A percentile compares a stretch with the other conserved stretches of the same genome.
These are phyloP conservation scores for Dendrobium officinale DNA, from an alignment of 106 monocot genomes.

Conservation along the genomic window DNA sequence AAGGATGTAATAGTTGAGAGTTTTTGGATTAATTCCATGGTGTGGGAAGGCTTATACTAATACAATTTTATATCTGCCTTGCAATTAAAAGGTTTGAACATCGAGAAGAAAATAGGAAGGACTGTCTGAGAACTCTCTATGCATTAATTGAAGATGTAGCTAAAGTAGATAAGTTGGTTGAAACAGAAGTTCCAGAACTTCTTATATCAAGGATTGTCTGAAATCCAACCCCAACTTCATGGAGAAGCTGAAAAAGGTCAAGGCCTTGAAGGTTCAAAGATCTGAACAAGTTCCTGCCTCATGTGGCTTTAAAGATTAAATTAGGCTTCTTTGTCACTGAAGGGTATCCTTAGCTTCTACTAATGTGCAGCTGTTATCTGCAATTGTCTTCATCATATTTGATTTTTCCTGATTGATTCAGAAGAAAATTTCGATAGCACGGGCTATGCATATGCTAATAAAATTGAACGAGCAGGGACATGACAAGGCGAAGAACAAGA, in stretches of 20 bases:
- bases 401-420: too few species aligned
- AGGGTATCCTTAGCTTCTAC: too few species aligned
- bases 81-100: slow-evolving; percentile 62
- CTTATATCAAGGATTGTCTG: slow-evolving; percentile 65
- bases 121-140: slow-evolving; percentile 82
- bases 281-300: slow-evolving; percentile 3
- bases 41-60: too few species aligned
- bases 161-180: slow-evolving; percentile 71
- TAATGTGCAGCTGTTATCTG: too few species aligned
- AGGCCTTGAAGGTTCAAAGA: slow-evolving; percentile 11
- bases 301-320: not conserved
- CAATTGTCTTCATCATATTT: too few species aligned
- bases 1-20: too few species aligned
- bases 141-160: slow-evolving; percentile 75
- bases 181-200: slow-evolving; percentile 33
- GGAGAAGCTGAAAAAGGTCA: slow-evolving; percentile 41
- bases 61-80: not conserved
- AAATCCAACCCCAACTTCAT: slow-evolving; percentile 66
- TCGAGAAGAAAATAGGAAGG: slow-evolving; percentile 94
- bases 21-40: too few species aligned
- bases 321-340: too few species aligned
- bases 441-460: too few species aligned
- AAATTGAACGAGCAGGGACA: too few species aligned
- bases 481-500: too few species aligned
- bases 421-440: too few species aligned